Base-by-base conservation (phyloP, 371 early-diverging fungal genomes). In the Mucor racemosus region DNA sequence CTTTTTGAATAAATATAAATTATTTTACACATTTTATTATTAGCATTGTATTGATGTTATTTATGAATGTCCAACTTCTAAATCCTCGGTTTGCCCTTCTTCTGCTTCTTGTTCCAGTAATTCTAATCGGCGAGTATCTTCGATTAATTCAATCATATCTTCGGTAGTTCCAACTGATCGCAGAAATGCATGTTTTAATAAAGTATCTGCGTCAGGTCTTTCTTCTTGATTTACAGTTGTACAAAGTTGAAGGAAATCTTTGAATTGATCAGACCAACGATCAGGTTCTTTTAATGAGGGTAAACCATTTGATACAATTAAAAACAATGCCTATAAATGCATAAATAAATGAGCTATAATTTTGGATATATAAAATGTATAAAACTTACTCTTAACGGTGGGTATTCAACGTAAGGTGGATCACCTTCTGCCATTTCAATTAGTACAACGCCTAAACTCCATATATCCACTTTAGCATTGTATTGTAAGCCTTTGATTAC, bases 351-450 rank as follows among this genome's bases (percentile, higher is more conserved):
- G 1, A 26, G 26, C 3, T 26, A 3, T 26, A 26, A 26, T 26
- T 1, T 26, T 26, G 26, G 26, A 26, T 26, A 26, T 26, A 26
- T 26, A 3, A 26, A 26, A 3, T 26, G 26, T 26, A 3, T 26
- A 26, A 38, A 11, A 71, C 76, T 73, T 79, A 87, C 88, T 62
- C 86, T 75, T 41, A 89, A 68, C 33, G 90, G 90, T 26, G 86
- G 87, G 68, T 88, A 80, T 55, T 84, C 86, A 53, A 91, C 80
- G 67, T 89, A 91, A 19, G 94, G 92, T 60, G 93, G 90, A 69
- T 88, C 81, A 53, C 92, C 90, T 72, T 92, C 88, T 54, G 92
- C 86, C 91, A 95, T 91, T 76, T 96, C 96, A 69, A 93, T 85
- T 59, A 91, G 79, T 58, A 93, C 76, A 34, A 95, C 87, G 21